Evolutionary conservation across 2,329 filamentous ascomycete species (phyloP).

Genomic region (Aspergillus neotritici): DNA sequence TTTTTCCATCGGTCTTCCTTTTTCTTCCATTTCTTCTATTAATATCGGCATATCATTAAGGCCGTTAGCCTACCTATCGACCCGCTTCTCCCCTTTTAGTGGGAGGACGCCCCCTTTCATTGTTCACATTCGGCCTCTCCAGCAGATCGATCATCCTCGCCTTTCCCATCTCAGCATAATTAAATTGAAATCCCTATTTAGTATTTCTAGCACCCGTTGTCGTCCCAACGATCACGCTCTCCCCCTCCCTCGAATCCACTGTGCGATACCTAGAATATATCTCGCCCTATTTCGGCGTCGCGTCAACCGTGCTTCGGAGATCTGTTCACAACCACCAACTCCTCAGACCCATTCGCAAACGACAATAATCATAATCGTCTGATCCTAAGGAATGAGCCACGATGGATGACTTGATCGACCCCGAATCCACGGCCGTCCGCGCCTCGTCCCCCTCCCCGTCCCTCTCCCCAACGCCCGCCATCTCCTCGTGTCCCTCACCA

Average conservation of each 20-base stretch:
- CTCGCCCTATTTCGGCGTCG: neutral
- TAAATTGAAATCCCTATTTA: too few relatives aligned
- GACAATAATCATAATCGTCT: neutral
- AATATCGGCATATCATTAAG: too few relatives aligned
- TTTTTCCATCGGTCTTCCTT: too few relatives aligned
- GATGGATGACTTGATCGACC: constrained; percentile 27
- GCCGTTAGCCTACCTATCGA: constrained; percentile 9
- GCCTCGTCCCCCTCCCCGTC: constrained; percentile 37
- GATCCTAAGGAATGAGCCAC: neutral
- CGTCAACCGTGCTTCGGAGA: too few relatives aligned
- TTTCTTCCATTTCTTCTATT: too few relatives aligned
- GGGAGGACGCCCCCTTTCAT: constrained; percentile 20
- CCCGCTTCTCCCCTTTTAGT: constrained; percentile 24
- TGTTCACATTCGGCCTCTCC: constrained; percentile 12
- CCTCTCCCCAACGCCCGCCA: constrained; percentile 38
- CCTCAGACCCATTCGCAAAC: neutral
- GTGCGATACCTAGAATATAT: constrained; percentile 1
- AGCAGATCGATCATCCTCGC: constrained; percentile 17
- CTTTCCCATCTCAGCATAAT: neutral
- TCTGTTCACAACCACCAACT: neutral
- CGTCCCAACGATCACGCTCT: too few relatives aligned
- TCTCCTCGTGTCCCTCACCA: constrained; percentile 41
- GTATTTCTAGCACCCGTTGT: too few relatives aligned
- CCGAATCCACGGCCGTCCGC: constrained; percentile 21
- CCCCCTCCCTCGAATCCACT: too few relatives aligned